Base-by-base conservation (phyloP, 768 basidiomycete species). In the Mycena olivaceomarginata region DNA sequence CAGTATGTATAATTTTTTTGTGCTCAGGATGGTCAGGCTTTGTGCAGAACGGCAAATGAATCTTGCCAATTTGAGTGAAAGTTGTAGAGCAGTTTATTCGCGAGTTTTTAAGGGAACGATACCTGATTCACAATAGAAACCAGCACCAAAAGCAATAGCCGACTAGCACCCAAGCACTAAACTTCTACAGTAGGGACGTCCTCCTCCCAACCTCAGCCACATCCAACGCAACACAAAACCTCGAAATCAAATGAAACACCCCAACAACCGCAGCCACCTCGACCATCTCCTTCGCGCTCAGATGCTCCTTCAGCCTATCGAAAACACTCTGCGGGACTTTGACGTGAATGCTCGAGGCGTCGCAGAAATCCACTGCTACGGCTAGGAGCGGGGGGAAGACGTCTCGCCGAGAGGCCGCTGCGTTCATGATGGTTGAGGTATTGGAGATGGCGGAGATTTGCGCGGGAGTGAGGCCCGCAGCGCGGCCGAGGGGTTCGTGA, bases 201-300 rank as follows among this genome's bases (percentile, higher is more conserved):
- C 15, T 67, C 65, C 45, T 67, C 67, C 67, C 67, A 22, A 68
- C 67, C 51, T 57, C 53, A 18, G 51, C 67, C 39, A 68, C 67
- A 68, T 68, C 67, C 67, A 68, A 68, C 39, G 67, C 67, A 57
- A 68, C 67, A 57, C 67, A 68, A 68, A 68, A 68, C n/a, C 67
- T 68, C 40, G 67, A 68, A 39, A 68, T 68, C 31, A 68, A 37
- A 68, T 68, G 51, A 22, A 68, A 68, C 39, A 57, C 67, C 67
- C 67, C 67, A 68, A 68, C 20, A 68, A 68, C 56, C 20, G 51
- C 51, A 68, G 37, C 41, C 48, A 68, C 67, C 53, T 67, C 65
- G 65, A 68, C 67, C 67, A 68, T 68, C 51, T 53, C 51, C 66
- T 51, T 67, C 46, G 37, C 66, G 31, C 45, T 48, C 25, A 67